These are phyloP conservation scores for Hypericum perforatum DNA, from an alignment of 345 rosid species.

Conservation along the genomic window DNA sequence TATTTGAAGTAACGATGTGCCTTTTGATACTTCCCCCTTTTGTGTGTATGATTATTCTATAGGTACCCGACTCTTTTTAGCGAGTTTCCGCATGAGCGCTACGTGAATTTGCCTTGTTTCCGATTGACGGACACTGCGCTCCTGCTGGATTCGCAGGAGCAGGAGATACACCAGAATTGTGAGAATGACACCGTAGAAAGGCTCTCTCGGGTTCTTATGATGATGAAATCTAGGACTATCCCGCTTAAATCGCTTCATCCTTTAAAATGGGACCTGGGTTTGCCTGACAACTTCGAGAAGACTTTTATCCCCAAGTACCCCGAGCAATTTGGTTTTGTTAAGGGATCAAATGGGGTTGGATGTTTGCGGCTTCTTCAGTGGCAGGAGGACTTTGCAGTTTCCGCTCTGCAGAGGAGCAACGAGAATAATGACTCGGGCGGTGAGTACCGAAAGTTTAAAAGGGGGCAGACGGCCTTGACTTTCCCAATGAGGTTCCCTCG, in stretches of 20 bases:
- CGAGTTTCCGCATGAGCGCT: slow-evolving; percentile 79
- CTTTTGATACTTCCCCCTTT: not conserved
- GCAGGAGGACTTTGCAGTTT: slow-evolving; percentile 61
- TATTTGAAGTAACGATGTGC: no score
- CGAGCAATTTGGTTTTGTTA: slow-evolving; percentile 51
- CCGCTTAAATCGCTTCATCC: slow-evolving; percentile 62
- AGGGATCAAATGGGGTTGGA: slow-evolving; percentile 41
- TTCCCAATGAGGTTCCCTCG: slow-evolving; percentile 84
- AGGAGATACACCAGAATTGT: slow-evolving; percentile 44
- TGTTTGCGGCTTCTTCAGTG: slow-evolving; percentile 52
- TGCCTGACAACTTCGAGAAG: slow-evolving; percentile 69
- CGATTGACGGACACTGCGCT: slow-evolving; percentile 73
- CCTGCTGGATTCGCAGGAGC: slow-evolving; percentile 70
- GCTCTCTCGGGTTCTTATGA: slow-evolving; percentile 76
- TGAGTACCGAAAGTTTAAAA: slow-evolving; percentile 66
- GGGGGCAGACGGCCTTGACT: slow-evolving; percentile 54
- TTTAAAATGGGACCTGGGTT: slow-evolving; percentile 80
- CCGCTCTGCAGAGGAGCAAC: slow-evolving; percentile 50
- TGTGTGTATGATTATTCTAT: slow-evolving; percentile 3
- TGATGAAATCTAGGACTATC: slow-evolving; percentile 57
- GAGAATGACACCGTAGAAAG: slow-evolving; percentile 73
- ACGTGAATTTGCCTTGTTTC: slow-evolving; percentile 77
- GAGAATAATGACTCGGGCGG: slow-evolving; percentile 32
- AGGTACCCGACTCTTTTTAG: slow-evolving; percentile 91
- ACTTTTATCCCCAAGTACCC: slow-evolving; percentile 50